phyloP scores from a whole-genome alignment of 1,284 basidiomycete genomes.

The Leucoagaricus sp. region DNA sequence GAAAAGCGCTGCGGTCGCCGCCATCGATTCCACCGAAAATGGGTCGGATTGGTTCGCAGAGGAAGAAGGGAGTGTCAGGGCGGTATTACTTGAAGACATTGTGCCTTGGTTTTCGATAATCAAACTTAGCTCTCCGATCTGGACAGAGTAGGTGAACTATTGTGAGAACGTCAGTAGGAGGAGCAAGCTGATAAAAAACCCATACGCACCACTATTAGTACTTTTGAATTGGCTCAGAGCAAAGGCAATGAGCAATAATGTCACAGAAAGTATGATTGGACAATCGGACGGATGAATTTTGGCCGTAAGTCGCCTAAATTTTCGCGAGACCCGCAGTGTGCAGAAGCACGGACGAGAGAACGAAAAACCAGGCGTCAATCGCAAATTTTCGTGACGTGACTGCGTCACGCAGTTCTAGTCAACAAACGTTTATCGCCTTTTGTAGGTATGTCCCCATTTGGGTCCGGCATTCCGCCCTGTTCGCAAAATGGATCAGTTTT shows the following conservation, averaged over 20 bases:
- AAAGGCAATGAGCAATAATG: background rate
- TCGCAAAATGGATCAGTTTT: background rate
- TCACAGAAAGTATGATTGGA: background rate
- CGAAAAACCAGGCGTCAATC: background rate
- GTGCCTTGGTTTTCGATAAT: background rate
- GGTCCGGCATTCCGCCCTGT: too few species aligned
- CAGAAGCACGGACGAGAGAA: background rate
- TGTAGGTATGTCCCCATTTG: background rate
- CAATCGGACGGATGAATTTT: too few species aligned
- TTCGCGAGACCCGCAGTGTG: too few species aligned
- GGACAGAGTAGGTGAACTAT: too few species aligned
- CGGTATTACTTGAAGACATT: background rate
- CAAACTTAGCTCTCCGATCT: too few species aligned
- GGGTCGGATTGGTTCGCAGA: background rate
- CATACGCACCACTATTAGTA: background rate
- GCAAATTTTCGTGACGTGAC: slow-evolving; percentile 13
- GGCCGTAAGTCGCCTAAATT: too few species aligned
- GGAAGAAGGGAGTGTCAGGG: background rate
- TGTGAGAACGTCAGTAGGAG: background rate
- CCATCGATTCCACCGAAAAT: background rate
- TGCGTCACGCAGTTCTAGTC: background rate
- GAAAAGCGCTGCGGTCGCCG: slow-evolving; percentile 10
- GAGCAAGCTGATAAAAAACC: background rate
- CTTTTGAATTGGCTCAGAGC: background rate
- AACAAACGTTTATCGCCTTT: background rate